Percentiles rank a stretch among this genome's conserved stretches.
Conservation (phyloP, 116 monocot species). For the Posidonia oceanica region DNA sequence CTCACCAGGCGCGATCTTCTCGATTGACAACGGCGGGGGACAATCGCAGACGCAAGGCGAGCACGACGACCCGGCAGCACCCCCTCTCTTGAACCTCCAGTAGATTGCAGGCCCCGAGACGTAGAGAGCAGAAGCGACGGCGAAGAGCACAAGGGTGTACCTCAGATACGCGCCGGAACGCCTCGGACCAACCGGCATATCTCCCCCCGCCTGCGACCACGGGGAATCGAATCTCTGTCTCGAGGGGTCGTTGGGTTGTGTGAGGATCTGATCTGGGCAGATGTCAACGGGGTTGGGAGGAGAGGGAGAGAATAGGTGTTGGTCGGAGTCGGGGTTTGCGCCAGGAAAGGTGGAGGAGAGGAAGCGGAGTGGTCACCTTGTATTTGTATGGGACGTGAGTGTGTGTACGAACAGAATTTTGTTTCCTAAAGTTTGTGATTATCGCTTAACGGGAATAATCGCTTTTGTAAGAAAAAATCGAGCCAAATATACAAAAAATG, state of each 20-base stretch:
- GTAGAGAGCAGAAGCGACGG: slow-evolving; percentile 69
- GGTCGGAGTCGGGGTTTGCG: not conserved
- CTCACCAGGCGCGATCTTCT: slow-evolving; percentile 78
- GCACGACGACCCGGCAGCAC: slow-evolving; percentile 20
- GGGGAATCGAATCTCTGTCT: not conserved
- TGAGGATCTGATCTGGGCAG: not conserved
- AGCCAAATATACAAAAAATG: too few relatives aligned
- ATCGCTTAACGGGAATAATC: too few relatives aligned
- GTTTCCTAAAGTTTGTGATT: too few relatives aligned
- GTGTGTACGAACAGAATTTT: too few relatives aligned
- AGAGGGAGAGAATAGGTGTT: not conserved
- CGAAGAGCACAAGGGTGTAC: slow-evolving; percentile 56
- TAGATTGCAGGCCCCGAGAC: slow-evolving; percentile 72
- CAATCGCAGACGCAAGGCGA: slow-evolving; percentile 75
- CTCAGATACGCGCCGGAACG: slow-evolving; percentile 40
- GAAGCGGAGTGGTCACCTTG: not conserved
- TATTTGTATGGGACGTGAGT: not conserved
- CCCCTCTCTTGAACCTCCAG: slow-evolving; percentile 48
- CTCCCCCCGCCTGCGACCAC: not conserved
- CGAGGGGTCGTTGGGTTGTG: not conserved
- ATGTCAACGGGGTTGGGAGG: not conserved
- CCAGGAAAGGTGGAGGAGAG: not conserved
- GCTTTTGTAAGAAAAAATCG: too few relatives aligned
- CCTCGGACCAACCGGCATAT: slow-evolving; percentile 11
- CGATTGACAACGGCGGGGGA: slow-evolving; percentile 69